Conservation (phyloP, 495 filamentous ascomycete species). For the Neurospora intermedia region DNA sequence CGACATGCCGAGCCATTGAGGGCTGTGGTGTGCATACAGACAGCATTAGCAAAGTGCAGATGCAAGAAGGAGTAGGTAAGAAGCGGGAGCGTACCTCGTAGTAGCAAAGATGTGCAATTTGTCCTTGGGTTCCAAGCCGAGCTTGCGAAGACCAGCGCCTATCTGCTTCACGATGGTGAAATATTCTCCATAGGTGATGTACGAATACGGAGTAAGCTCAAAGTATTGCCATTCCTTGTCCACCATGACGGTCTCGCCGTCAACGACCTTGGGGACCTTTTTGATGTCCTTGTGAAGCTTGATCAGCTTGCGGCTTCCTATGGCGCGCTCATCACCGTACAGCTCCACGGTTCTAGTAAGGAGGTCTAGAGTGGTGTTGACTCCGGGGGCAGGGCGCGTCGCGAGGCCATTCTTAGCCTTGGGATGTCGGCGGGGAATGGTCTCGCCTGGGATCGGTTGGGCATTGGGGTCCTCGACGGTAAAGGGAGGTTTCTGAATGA, state of each 20-base stretch:
- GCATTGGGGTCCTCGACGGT: constrained; percentile 42
- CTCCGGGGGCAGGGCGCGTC: constrained; percentile 36
- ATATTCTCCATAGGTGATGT: constrained; percentile 52
- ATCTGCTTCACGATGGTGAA: constrained; percentile 40
- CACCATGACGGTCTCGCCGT: constrained; percentile 48
- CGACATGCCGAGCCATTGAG: constrained; percentile 44
- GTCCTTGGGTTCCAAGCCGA: constrained; percentile 41
- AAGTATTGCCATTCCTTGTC: constrained; percentile 61
- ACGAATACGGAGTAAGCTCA: constrained; percentile 50
- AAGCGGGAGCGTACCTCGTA: constrained; percentile 34
- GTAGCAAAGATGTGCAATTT: constrained; percentile 51
- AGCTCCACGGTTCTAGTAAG: constrained; percentile 41
- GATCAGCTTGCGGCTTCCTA: constrained; percentile 48
- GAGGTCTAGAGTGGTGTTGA: constrained; percentile 50
- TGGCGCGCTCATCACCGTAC: constrained; percentile 44
- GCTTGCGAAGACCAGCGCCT: constrained; percentile 46
- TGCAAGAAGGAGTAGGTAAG: neutral
- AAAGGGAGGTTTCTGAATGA: constrained; percentile 41
- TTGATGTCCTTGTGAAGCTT: constrained; percentile 50
- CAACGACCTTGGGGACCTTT: constrained; percentile 56
- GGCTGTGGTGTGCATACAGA: constrained; percentile 15
- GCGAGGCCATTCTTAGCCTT: constrained; percentile 42
- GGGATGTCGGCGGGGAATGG: constrained; percentile 49
- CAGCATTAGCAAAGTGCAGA: constrained; percentile 3
- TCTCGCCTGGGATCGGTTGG: constrained; percentile 47